phyloP scores from a whole-genome alignment of 306 rosid species.

The Ceratonia siliqua region DNA sequence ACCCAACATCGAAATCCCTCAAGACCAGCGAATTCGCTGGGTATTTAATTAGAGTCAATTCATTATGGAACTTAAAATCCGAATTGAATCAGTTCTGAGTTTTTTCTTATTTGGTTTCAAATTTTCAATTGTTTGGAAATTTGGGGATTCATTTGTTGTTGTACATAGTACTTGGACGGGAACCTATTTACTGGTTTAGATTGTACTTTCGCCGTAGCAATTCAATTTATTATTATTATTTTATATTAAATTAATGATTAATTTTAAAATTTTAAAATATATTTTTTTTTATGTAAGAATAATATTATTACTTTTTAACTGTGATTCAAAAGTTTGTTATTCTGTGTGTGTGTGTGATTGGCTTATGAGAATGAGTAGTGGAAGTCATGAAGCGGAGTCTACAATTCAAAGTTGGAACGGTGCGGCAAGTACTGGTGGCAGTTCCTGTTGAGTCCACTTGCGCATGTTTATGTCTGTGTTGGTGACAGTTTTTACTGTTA shows the following conservation, averaged over 20 bases:
- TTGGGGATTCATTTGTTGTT: constrained; percentile 8
- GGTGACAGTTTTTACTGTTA: constrained; percentile 45
- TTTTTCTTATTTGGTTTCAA: background rate
- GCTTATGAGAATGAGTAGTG: too few species aligned
- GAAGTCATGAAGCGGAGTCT: background rate
- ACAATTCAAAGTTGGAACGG: constrained; percentile 13
- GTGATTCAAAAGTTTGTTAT: too few species aligned
- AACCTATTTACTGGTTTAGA: background rate
- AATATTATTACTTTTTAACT: too few species aligned
- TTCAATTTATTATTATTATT: constrained; percentile 44
- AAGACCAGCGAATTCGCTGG: constrained; percentile 1
- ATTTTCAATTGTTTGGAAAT: background rate
- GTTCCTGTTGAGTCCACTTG: constrained; percentile 40
- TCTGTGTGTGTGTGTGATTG: too few species aligned
- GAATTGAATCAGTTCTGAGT: background rate
- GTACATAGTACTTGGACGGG: constrained; percentile 33
- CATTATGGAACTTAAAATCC: background rate
- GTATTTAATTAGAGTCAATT: background rate
- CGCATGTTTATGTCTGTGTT: constrained; percentile 30
- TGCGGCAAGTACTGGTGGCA: constrained; percentile 32
- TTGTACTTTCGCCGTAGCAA: constrained; percentile 31
- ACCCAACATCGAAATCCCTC: constrained; percentile 51
- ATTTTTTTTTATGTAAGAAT: too few species aligned
- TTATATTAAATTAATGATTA: too few species aligned
- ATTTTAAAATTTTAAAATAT: too few species aligned